Base-by-base conservation (phyloP, 306 rosid genomes). In the Quercus gilva region DNA sequence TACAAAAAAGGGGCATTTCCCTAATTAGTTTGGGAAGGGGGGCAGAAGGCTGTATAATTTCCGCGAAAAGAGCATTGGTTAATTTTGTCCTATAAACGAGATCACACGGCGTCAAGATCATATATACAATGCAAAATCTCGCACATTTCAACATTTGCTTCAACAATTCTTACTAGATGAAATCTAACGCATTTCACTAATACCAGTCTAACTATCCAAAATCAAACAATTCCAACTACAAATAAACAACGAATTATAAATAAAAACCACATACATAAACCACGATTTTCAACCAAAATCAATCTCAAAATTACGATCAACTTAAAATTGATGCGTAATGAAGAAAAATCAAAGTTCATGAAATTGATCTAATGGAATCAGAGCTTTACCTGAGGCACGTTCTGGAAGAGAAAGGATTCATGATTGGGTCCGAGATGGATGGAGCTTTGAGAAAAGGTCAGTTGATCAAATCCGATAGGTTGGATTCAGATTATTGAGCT, bases 391-490 rank as follows among this genome's bases (percentile, higher is more conserved):
- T 88, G 82, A 95, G 87, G 69, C 99, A 97, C 78, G 98, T 95
- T n/a, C 93, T 96, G 52, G 99, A 95, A 9, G 96, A 93, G 88
- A 95, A 95, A 35, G 98, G 96, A 79, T 95, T 95, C 99, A 95
- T 93, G 89, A 78, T 85, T 82, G 90, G 80, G 49, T 84, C 76
- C 41, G 63, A 57, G 71, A 33, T 3, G 87, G 79, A 88, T 37
- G 10, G 0, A 37, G 89, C 85, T 89, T 73, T 12, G 74, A 7
- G 69, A 49, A 61, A 82, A 89, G 92, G 83, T 85, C 78, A 78
- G 79, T 52, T 8, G 45, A 37, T 37, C 90, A 79, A 92, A 90
- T 90, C 92, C 86, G 79, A 71, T 73, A 37, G 45, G 45, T 13
- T 25, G 45, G 70, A 20, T 71, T 61, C 73, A 19, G 76, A 68